Evolutionary conservation across 257 asterid species (phyloP).

Genomic region (Mentha longifolia): DNA sequence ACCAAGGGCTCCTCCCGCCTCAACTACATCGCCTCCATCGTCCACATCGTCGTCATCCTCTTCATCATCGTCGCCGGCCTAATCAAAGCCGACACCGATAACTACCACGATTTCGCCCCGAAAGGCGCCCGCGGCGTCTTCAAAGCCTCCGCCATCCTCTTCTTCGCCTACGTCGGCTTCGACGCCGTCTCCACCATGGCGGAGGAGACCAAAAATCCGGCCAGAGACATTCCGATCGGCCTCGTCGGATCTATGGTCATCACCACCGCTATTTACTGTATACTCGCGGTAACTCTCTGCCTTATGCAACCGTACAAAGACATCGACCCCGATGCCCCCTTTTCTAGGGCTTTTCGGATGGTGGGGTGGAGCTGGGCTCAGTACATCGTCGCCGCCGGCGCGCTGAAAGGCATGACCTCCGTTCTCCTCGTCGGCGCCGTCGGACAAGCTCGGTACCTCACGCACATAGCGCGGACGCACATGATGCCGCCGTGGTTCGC

Average conservation of each 20-base stretch:
- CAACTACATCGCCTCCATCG: constrained; percentile 59
- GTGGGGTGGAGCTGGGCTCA: constrained; percentile 70
- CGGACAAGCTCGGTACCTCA: constrained; percentile 64
- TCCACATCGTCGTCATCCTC: constrained; percentile 47
- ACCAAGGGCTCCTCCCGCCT: constrained; percentile 64
- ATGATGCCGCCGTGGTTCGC: constrained; percentile 72
- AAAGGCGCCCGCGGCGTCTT: constrained; percentile 51
- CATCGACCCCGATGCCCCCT: constrained; percentile 49
- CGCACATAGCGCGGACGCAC: constrained; percentile 67
- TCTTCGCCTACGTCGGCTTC: constrained; percentile 64
- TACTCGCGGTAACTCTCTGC: constrained; percentile 54
- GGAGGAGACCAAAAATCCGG: constrained; percentile 63
- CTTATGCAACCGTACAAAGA: constrained; percentile 46
- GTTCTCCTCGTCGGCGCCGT: constrained; percentile 56
- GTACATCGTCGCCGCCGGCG: constrained; percentile 60
- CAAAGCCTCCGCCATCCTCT: constrained; percentile 55
- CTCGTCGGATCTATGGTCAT: constrained; percentile 64
- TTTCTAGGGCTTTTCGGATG: constrained; percentile 43
- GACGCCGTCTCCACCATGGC: constrained; percentile 73
- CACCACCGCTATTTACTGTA: constrained; percentile 49
- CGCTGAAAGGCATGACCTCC: constrained; percentile 63
- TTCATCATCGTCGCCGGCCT: constrained; percentile 61
- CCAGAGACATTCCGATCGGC: constrained; percentile 63
- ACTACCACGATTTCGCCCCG: constrained; percentile 45
- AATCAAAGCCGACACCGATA: constrained; percentile 45